A percentile compares a stretch with the other conserved stretches of the same genome.
Conservation (phyloP, 1,284 basidiomycete genomes). For the Trametes pubescens region DNA sequence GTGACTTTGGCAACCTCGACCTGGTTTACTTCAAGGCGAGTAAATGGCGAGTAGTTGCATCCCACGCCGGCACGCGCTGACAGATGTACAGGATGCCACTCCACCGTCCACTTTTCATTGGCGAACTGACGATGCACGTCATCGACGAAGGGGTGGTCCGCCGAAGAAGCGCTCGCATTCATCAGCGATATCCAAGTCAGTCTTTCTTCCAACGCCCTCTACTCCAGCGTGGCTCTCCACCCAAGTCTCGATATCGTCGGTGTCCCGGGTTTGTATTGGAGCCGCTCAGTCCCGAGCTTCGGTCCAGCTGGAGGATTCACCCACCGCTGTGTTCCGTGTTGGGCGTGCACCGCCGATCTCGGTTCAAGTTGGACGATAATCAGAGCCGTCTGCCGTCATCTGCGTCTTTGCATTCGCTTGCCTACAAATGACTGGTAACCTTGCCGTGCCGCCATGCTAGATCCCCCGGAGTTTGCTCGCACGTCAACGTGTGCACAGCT, state of each 20-base stretch:
- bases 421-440: no score
- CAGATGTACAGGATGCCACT: neutral
- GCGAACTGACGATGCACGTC: conserved; percentile 23
- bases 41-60: neutral
- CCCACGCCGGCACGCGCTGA: neutral
- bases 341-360: neutral
- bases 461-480: no score
- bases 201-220: neutral
- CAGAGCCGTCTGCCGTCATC: neutral
- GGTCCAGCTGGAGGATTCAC: neutral
- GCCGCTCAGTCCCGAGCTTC: neutral
- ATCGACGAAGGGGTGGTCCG: conserved; percentile 12
- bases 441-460: no score
- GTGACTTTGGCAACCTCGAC: conserved; percentile 17
- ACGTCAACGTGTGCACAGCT: no score
- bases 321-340: neutral
- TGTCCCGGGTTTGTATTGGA: neutral
- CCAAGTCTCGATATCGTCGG: neutral
- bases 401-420: no score
- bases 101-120: conserved; percentile 9
- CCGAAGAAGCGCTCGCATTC: conserved; percentile 11
- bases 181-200: neutral
- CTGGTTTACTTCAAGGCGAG: conserved; percentile 7
- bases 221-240: neutral
- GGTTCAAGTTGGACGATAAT: neutral